A percentile compares a stretch with the other conserved stretches of the same genome.
Conservation (phyloP, 192 early-diverging fungal genomes). For the Backusella liffmaniae region DNA sequence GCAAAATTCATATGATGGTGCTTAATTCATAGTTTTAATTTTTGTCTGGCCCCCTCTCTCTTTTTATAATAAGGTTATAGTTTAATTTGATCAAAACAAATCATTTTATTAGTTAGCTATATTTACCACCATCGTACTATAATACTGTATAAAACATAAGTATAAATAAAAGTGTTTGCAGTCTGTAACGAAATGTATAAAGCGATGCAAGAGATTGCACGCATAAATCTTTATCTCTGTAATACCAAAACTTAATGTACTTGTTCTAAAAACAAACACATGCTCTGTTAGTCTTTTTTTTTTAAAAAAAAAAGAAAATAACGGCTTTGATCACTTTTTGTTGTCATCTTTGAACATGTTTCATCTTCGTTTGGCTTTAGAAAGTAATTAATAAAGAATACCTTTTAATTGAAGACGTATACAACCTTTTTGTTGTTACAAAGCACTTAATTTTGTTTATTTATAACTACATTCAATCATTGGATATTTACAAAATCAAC, state of each 20-base stretch:
- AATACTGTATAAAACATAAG: background rate
- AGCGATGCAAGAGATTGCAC: background rate
- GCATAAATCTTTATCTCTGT: conserved; percentile 8
- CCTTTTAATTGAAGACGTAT: background rate
- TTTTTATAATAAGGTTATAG: background rate
- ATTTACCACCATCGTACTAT: background rate
- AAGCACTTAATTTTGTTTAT: background rate
- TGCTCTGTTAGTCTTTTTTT: background rate
- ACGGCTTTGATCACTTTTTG: background rate
- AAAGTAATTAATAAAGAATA: background rate
- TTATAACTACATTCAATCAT: background rate
- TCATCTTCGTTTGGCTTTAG: background rate
- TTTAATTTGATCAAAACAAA: background rate
- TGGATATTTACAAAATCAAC: background rate
- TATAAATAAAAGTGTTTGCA: background rate
- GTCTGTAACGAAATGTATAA: background rate
- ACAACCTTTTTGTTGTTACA: background rate
- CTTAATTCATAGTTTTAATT: background rate
- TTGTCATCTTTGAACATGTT: background rate
- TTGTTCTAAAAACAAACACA: conserved; percentile 4
- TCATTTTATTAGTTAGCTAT: background rate
- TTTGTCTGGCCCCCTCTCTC: background rate
- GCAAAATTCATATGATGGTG: background rate
- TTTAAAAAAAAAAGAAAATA: background rate
- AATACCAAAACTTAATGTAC: background rate